phyloP scores from a whole-genome alignment of 768 basidiomycete species.

The Tulasnella sp. region DNA sequence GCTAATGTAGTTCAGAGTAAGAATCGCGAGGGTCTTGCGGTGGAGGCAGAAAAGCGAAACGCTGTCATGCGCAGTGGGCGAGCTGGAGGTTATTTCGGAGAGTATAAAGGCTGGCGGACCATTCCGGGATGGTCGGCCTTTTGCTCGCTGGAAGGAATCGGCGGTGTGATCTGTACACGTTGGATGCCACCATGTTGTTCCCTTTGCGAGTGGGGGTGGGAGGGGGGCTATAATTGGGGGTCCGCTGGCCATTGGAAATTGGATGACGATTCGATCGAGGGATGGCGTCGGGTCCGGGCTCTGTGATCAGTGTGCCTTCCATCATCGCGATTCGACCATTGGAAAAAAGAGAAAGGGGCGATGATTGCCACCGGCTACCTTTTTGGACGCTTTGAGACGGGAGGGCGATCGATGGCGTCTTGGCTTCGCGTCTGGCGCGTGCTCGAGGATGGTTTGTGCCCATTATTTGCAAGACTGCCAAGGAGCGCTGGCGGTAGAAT shows the following conservation, averaged over 20 bases:
- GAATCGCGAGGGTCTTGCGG: neutral
- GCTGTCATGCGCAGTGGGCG: neutral
- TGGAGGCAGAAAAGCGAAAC: neutral
- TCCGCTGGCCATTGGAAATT: neutral
- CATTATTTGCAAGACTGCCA: neutral
- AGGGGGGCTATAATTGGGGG: neutral
- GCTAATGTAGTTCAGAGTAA: neutral
- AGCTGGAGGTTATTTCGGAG: neutral
- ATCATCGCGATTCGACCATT: neutral
- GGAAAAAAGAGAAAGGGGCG: neutral
- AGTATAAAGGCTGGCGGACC: neutral
- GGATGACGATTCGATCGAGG: neutral
- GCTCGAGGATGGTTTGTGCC: constrained; percentile 3
- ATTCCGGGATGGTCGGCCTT: neutral
- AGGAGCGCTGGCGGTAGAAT: neutral
- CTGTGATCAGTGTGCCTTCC: neutral
- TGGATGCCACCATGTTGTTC: neutral
- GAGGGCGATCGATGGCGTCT: neutral
- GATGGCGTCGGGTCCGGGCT: neutral
- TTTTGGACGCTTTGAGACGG: neutral
- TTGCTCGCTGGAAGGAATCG: neutral
- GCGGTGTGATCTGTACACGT: neutral
- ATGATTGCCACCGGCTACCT: neutral
- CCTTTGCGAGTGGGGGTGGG: neutral
- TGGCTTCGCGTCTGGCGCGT: neutral